Conservation (phyloP, 495 filamentous ascomycete genomes). For the Penicillium angulare region DNA sequence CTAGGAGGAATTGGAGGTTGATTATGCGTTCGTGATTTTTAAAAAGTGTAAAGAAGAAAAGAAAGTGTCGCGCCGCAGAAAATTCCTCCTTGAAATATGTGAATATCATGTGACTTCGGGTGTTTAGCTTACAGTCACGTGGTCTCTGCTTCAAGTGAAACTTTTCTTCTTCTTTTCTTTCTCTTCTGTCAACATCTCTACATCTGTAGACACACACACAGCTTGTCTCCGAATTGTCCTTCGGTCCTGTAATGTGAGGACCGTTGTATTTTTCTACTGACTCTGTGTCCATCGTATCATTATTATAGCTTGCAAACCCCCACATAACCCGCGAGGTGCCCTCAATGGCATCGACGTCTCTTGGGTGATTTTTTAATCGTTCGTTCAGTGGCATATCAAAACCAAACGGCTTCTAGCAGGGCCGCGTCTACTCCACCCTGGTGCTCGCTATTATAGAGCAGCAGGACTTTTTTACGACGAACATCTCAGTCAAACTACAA, state of each 20-base stretch:
- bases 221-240: background rate
- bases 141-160: background rate
- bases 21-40: conserved; percentile 57
- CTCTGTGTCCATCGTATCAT: background rate
- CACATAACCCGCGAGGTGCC: conserved; percentile 48
- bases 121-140: conserved; percentile 9
- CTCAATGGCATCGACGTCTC: conserved; percentile 40
- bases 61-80: conserved; percentile 11
- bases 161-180: conserved; percentile 1
- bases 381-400: conserved; percentile 56
- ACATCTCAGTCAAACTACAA: conserved; percentile 30
- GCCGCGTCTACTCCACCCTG: conserved; percentile 57
- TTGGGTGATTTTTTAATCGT: conserved; percentile 44
- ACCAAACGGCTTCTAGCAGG: conserved; percentile 56
- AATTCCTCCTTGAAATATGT: conserved; percentile 17
- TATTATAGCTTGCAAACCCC: conserved; percentile 19
- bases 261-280: background rate
- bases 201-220: background rate
- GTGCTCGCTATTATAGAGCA: conserved; percentile 41
- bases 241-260: conserved; percentile 19
- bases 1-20: conserved; percentile 46
- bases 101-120: conserved; percentile 18
- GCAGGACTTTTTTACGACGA: conserved; percentile 54
- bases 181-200: conserved; percentile 8
- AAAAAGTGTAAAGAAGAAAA: conserved; percentile 44